Conservation (phyloP, 1,284 basidiomycete genomes). For the Pseudozyma tsukubaensis region DNA sequence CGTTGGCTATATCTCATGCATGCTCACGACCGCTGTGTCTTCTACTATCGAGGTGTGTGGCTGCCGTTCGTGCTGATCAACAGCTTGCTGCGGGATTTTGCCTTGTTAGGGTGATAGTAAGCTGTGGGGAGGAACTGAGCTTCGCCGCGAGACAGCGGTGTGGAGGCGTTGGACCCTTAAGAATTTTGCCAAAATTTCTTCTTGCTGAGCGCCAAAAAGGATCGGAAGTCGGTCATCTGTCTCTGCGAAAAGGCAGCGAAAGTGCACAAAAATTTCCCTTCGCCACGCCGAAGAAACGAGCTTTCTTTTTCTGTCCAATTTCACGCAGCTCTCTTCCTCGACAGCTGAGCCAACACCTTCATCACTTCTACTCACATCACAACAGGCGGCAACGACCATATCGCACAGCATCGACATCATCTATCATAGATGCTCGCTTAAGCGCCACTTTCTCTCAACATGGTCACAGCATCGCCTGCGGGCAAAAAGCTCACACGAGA, state of each 20-base stretch:
- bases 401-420: too few relatives aligned
- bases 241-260: neutral
- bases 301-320: conserved; percentile 4
- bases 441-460: neutral
- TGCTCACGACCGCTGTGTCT: too few relatives aligned
- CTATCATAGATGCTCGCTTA: conserved; percentile 5
- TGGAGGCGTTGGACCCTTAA: conserved; percentile 8
- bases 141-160: neutral
- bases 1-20: too few relatives aligned
- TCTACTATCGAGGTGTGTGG: too few relatives aligned
- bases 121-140: neutral
- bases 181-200: conserved; percentile 17
- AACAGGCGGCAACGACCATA: too few relatives aligned
- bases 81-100: neutral
- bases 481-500: conserved; percentile 48
- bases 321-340: neutral
- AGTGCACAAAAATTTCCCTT: conserved; percentile 29
- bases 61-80: neutral
- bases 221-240: conserved; percentile 19
- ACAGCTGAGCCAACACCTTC: neutral
- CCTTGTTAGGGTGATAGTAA: neutral
- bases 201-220: neutral
- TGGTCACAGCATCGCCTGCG: conserved; percentile 32
- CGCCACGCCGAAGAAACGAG: conserved; percentile 11
- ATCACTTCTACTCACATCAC: conserved; percentile 1